Evolutionary conservation across 345 rosid species (phyloP).

Genomic region (Eucalyptus paniculata): DNA sequence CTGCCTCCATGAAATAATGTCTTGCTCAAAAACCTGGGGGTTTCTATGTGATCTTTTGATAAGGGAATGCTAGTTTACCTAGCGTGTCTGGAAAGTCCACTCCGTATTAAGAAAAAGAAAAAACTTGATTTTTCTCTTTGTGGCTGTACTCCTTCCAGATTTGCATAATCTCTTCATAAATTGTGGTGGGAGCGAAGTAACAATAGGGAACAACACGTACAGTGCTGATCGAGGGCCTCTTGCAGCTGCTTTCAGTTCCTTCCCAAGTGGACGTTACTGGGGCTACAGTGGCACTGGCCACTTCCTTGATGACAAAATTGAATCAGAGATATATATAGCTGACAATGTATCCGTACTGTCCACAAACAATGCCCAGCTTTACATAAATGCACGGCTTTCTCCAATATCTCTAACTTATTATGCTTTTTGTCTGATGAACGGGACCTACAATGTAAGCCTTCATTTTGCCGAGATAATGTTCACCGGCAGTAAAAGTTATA

Average conservation of each 20-base stretch:
- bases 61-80: neutral
- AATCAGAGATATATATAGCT: neutral
- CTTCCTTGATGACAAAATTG: constrained; percentile 8
- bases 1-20: neutral
- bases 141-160: neutral
- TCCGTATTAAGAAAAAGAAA: neutral
- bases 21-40: neutral
- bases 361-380: neutral
- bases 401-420: no score
- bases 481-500: no score
- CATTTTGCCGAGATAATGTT: no score
- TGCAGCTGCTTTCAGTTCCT: neutral
- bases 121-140: neutral
- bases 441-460: no score
- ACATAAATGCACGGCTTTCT: no score
- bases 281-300: constrained; percentile 41
- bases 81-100: neutral
- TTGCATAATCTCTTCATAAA: neutral
- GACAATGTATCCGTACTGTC: neutral
- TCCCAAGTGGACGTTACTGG: constrained; percentile 8
- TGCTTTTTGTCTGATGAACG: no score
- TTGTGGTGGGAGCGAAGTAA: neutral
- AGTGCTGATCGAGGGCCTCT: neutral
- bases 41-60: neutral
- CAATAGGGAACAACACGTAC: neutral